Conservation (phyloP, 2,329 filamentous ascomycete species). For the Orbilia javanica region DNA sequence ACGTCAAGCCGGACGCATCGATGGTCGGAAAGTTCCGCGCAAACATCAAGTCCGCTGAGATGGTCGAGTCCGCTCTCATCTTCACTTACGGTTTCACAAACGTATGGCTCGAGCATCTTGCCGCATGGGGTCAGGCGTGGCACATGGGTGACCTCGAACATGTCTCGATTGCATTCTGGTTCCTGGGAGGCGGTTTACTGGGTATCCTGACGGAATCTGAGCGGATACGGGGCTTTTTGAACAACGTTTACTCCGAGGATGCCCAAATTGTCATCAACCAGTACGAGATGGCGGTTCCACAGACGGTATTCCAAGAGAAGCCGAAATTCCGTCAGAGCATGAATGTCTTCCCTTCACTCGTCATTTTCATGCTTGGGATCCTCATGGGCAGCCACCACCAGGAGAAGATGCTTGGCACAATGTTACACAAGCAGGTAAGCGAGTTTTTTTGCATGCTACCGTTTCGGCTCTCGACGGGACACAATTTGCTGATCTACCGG, state of each 20-base stretch:
- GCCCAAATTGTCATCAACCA: conserved; percentile 54
- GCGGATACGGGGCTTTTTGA: conserved; percentile 76
- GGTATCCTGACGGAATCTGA: conserved; percentile 88
- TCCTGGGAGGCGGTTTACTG: conserved; percentile 90
- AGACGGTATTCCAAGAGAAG: conserved; percentile 67
- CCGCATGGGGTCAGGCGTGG: conserved; percentile 78
- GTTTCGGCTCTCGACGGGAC: conserved; percentile 51
- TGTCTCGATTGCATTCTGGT: conserved; percentile 90
- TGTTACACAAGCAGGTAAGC: conserved; percentile 79
- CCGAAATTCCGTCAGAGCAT: conserved; percentile 70
- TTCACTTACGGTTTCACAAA: conserved; percentile 81
- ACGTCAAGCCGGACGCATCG: conserved; percentile 74
- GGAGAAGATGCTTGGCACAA: conserved; percentile 82
- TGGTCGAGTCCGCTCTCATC: conserved; percentile 88
- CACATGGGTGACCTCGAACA: conserved; percentile 87
- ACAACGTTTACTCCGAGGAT: conserved; percentile 67
- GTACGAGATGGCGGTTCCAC: conserved; percentile 63
- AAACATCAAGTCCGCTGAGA: conserved; percentile 80
- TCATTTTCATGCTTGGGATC: conserved; percentile 87
- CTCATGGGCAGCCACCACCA: conserved; percentile 98
- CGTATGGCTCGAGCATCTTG: conserved; percentile 90
- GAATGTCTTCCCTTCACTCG: conserved; percentile 78
- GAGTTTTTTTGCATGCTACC: conserved; percentile 22
- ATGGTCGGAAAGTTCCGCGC: conserved; percentile 74
- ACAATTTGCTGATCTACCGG: conserved; percentile 27